Conservation (phyloP, 2,329 filamentous ascomycete species). For the Cytospora piceicola region DNA sequence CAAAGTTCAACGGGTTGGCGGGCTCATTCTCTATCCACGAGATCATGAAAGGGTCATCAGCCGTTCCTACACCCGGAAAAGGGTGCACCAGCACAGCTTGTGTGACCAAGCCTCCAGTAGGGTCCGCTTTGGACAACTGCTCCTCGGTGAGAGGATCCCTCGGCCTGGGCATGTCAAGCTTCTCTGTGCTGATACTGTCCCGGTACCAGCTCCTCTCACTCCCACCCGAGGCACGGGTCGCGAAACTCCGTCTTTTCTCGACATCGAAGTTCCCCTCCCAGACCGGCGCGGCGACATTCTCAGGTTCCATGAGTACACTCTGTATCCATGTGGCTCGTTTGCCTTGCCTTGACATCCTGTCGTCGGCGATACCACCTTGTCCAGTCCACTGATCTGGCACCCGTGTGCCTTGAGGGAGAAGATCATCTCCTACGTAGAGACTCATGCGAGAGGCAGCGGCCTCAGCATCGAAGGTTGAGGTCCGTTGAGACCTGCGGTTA, state of each 20-base stretch:
- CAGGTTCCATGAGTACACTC: slow-evolving; percentile 18
- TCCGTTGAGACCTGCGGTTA: slow-evolving; percentile 26
- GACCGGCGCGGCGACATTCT: slow-evolving; percentile 25
- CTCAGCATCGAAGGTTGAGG: slow-evolving; percentile 32
- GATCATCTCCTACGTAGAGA: slow-evolving; percentile 31
- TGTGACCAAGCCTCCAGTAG: slow-evolving; percentile 27
- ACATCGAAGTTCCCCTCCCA: slow-evolving; percentile 33
- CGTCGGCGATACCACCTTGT: slow-evolving; percentile 4
- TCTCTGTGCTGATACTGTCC: slow-evolving; percentile 30
- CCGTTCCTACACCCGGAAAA: slow-evolving; percentile 47
- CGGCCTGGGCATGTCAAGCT: slow-evolving; percentile 25
- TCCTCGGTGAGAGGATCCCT: slow-evolving; percentile 30
- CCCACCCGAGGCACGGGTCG: slow-evolving; percentile 19
- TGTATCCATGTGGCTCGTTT: slow-evolving; percentile 30
- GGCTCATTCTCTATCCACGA: slow-evolving; percentile 52
- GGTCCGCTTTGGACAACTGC: slow-evolving; percentile 31
- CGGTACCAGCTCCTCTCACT: slow-evolving; percentile 28
- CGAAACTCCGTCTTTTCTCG: slow-evolving; percentile 32
- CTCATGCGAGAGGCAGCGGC: slow-evolving; percentile 33
- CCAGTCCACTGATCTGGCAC: slow-evolving; percentile 29
- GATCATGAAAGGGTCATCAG: slow-evolving; percentile 49
- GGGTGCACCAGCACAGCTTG: slow-evolving; percentile 41
- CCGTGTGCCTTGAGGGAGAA: slow-evolving; percentile 29
- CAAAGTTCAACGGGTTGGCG: slow-evolving; percentile 47
- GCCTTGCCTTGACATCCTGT: slow-evolving; percentile 14